phyloP scores from a whole-genome alignment of 352 stramenopile species.

The Phytophthora aleatoria region DNA sequence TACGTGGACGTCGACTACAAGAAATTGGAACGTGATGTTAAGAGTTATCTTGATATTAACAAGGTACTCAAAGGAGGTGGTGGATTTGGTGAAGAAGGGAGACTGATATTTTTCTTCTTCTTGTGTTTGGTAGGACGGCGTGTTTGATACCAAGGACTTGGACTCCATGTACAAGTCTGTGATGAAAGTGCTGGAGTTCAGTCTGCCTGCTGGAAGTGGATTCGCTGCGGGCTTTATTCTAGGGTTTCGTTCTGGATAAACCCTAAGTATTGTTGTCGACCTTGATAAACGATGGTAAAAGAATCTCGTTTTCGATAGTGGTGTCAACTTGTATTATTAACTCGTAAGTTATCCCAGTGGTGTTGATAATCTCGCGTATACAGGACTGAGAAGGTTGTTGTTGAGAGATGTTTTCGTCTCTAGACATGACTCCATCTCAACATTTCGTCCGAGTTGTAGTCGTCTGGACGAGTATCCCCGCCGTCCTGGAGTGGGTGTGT shows the following conservation, averaged over 20 bases:
- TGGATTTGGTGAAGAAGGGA: not conserved
- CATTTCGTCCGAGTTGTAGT: conserved; percentile 1
- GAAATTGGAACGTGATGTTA: conserved; percentile 86
- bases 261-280: too few relatives aligned
- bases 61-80: conserved; percentile 43
- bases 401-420: too few relatives aligned
- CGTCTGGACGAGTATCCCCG: too few relatives aligned
- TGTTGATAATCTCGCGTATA: conserved; percentile 19
- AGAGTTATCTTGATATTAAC: conserved; percentile 77
- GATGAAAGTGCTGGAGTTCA: conserved; percentile 83
- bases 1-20: conserved; percentile 94
- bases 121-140: conserved; percentile 54
- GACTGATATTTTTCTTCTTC: conserved; percentile 1
- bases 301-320: too few relatives aligned
- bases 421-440: too few relatives aligned
- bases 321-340: too few relatives aligned
- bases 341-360: not conserved
- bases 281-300: too few relatives aligned
- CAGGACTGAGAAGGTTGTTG: conserved; percentile 25
- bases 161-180: conserved; percentile 76
- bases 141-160: conserved; percentile 79
- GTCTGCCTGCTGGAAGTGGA: conserved; percentile 73
- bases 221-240: conserved; percentile 77
- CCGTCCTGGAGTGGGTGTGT: conserved; percentile 10
- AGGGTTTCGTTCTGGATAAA: conserved; percentile 75